Evolutionary conservation across 345 rosid species (phyloP), one percentile per base, ranked within the genome.

Genomic region (Sisymbrium altissimum): DNA sequence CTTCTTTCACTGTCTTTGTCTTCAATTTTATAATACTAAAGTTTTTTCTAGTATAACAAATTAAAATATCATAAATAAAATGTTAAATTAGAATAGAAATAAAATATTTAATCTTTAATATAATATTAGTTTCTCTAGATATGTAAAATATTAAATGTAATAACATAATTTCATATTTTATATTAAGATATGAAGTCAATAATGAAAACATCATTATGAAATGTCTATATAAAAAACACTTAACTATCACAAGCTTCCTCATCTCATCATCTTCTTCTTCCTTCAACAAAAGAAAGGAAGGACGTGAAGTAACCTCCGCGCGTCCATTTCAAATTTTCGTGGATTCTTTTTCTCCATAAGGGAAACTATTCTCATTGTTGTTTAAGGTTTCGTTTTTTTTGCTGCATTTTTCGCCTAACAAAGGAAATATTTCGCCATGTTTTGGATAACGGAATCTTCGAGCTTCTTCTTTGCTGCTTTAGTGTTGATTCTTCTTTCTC

Each of bases 391-490:
- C 25, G 25, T 23, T 23, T 23, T n/a, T 23, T 23, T 23, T 23
- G 25, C 25, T 23, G 25, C 25, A 23, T 23, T 23, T 23, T 23
- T 23, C 2, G n/a, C n/a, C n/a, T n/a, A n/a, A n/a, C n/a, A n/a
- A n/a, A n/a, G n/a, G n/a, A n/a, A n/a, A n/a, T n/a, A n/a, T n/a
- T n/a, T n/a, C n/a, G n/a, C n/a, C n/a, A 23, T 23, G 25, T 23
- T 23, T 23, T 23, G 25, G 25, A 23, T 23, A 1, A 23, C 25
- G 25, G 25, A 23, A 23, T 23, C 25, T 23, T 23, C 25, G 25
- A 23, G 25, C 25, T 77, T 88, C 41, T 78, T 88, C 83, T 78
- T 86, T 12, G 88, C 84, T 56, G 78, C 79, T 9, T 38, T 84
- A 68, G 59, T 78, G 5, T 32, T 82, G 78, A 23, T 82, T n/a